Evolutionary conservation across 805 yeast species (phyloP).

Genomic region (Starmera dryadoides): DNA sequence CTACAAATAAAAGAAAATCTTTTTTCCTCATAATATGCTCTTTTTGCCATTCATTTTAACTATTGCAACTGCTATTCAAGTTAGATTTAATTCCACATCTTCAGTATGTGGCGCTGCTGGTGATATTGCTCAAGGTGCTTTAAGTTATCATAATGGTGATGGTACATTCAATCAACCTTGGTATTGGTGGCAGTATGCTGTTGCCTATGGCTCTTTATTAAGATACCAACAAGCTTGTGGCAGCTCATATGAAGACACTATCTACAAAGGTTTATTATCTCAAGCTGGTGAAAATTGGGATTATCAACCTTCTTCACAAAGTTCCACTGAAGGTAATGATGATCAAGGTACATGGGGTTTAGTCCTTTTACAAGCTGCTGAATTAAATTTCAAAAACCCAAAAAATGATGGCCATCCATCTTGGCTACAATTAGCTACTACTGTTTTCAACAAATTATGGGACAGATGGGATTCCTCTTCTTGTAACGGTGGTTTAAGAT

Average conservation of each 20-base stretch:
- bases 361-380: conserved; percentile 56
- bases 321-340: conserved; percentile 59
- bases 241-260: conserved; percentile 46
- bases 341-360: conserved; percentile 70
- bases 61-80: too few species aligned
- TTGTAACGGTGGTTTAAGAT: conserved; percentile 62
- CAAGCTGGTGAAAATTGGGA: conserved; percentile 40
- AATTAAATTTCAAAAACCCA: conserved; percentile 46
- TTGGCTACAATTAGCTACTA: conserved; percentile 53
- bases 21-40: too few species aligned
- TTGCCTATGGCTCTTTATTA: conserved; percentile 58
- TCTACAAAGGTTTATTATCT: conserved; percentile 44
- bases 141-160: conserved; percentile 60
- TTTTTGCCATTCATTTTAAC: too few species aligned
- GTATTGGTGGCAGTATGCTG: conserved; percentile 91
- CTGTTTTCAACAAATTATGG: conserved; percentile 49
- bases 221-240: conserved; percentile 70
- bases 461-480: conserved; percentile 48
- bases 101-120: conserved; percentile 51
- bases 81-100: conserved; percentile 2
- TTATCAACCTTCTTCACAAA: conserved; percentile 51
- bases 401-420: conserved; percentile 29
- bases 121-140: conserved; percentile 50
- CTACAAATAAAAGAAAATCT: too few species aligned
- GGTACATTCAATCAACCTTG: conserved; percentile 67